Conservation (phyloP, 2,329 filamentous ascomycete species). For the Cadophora sp. region DNA sequence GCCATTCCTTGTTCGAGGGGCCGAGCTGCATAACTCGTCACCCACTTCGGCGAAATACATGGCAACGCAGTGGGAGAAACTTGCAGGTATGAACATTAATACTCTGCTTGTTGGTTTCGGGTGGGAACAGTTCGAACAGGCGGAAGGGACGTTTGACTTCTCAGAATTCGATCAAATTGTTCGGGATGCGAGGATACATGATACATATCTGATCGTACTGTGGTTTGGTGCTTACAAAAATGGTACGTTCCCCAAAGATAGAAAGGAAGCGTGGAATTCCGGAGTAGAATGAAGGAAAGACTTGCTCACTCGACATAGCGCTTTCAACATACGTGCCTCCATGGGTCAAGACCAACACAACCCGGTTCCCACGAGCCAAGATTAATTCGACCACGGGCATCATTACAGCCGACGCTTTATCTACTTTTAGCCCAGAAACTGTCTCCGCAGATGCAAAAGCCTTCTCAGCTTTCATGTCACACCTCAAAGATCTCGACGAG, state of each 20-base stretch:
- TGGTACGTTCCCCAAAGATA: slow-evolving; percentile 40
- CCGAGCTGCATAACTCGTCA: slow-evolving; percentile 55
- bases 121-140: slow-evolving; percentile 55
- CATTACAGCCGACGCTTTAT: slow-evolving; percentile 45
- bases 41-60: slow-evolving; percentile 53
- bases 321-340: slow-evolving; percentile 48
- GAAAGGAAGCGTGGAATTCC: not conserved
- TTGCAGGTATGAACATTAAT: slow-evolving; percentile 51
- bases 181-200: slow-evolving; percentile 46
- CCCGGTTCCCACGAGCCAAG: slow-evolving; percentile 43
- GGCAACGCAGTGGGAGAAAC: slow-evolving; percentile 51
- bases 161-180: slow-evolving; percentile 50
- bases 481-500: slow-evolving; percentile 52
- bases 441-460: slow-evolving; percentile 48
- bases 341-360: slow-evolving; percentile 47
- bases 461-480: slow-evolving; percentile 48
- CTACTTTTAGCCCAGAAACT: slow-evolving; percentile 47
- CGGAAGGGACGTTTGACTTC: slow-evolving; percentile 52
- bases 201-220: slow-evolving; percentile 49
- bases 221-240: slow-evolving; percentile 58
- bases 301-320: slow-evolving; percentile 30
- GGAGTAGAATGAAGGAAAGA: not conserved
- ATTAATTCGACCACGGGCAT: slow-evolving; percentile 39
- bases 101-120: slow-evolving; percentile 53
- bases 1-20: slow-evolving; percentile 53